Percentiles rank a stretch among this genome's conserved stretches.
Conservation (phyloP, 2,329 filamentous ascomycete genomes). For the Diaporthe aspalathi region DNA sequence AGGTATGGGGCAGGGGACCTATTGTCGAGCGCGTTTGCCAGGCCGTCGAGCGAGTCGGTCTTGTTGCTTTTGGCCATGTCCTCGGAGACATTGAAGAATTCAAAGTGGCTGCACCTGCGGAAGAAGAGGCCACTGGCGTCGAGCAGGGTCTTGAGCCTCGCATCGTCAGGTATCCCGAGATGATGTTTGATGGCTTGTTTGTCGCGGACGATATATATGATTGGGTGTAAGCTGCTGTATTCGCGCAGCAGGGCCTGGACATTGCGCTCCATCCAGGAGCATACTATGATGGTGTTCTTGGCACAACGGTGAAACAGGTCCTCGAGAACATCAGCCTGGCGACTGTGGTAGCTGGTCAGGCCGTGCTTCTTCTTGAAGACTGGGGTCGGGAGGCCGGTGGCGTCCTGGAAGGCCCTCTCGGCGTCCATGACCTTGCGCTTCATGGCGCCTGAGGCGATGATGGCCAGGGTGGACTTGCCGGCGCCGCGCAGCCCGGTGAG, state of each 20-base stretch:
- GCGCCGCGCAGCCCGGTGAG: slow-evolving; percentile 79
- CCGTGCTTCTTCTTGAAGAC: slow-evolving; percentile 74
- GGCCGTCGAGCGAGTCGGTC: slow-evolving; percentile 46
- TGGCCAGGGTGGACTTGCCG: slow-evolving; percentile 80
- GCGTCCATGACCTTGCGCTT: slow-evolving; percentile 76
- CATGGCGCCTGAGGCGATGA: slow-evolving; percentile 79
- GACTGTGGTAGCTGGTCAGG: slow-evolving; percentile 69
- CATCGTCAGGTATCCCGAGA: slow-evolving; percentile 65
- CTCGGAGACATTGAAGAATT: slow-evolving; percentile 82
- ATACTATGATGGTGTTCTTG: slow-evolving; percentile 75
- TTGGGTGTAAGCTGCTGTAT: slow-evolving; percentile 73
- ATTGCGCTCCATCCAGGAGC: slow-evolving; percentile 75
- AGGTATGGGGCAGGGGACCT: slow-evolving; percentile 68
- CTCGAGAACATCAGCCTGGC: slow-evolving; percentile 72
- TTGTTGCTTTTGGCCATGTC: slow-evolving; percentile 44
- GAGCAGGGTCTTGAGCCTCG: slow-evolving; percentile 69
- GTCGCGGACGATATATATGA: slow-evolving; percentile 77
- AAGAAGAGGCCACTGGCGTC: slow-evolving; percentile 69
- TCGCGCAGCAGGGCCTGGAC: slow-evolving; percentile 70
- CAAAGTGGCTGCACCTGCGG: slow-evolving; percentile 75
- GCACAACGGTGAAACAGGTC: slow-evolving; percentile 69
- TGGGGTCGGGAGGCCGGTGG: slow-evolving; percentile 70
- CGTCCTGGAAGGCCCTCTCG: slow-evolving; percentile 74
- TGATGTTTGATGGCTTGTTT: slow-evolving; percentile 72
- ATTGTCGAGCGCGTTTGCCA: slow-evolving; percentile 49